Conservation (phyloP, 108 stramenopile species). For the Nannochloropsis granulata region DNA sequence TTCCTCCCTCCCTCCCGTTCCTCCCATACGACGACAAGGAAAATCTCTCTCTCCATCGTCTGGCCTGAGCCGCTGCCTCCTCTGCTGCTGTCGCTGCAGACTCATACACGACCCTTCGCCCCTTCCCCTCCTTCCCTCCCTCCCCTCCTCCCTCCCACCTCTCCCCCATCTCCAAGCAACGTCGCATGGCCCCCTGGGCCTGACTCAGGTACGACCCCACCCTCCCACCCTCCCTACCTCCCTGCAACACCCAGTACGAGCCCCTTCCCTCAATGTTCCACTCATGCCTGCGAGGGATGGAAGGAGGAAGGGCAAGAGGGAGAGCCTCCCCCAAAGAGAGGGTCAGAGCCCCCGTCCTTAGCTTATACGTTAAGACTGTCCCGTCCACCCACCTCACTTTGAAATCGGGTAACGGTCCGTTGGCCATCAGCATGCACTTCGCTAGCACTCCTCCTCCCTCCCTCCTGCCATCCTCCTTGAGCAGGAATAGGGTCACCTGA, state of each 20-base stretch:
- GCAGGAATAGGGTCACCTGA: neutral
- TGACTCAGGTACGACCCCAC: neutral
- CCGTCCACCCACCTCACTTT: neutral
- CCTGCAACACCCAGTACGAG: neutral
- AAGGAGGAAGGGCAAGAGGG: neutral
- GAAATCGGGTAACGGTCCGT: neutral
- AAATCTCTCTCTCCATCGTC: neutral
- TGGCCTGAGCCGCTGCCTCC: neutral
- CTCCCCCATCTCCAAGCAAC: neutral
- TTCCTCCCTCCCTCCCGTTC: neutral
- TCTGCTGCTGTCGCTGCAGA: neutral
- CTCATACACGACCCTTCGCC: neutral
- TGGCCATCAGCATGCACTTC: neutral
- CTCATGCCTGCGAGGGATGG: neutral
- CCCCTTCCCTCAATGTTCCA: neutral
- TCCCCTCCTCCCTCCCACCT: neutral
- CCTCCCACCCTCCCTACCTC: neutral
- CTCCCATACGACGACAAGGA: neutral
- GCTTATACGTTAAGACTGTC: neutral
- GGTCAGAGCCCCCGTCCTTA: neutral
- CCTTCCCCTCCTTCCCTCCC: neutral
- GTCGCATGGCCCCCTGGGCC: neutral
- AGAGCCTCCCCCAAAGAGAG: neutral
- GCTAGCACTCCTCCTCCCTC: neutral
- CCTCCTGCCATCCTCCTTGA: neutral